phyloP scores from a whole-genome alignment of 306 rosid genomes.

The Styphnolobium japonicum region DNA sequence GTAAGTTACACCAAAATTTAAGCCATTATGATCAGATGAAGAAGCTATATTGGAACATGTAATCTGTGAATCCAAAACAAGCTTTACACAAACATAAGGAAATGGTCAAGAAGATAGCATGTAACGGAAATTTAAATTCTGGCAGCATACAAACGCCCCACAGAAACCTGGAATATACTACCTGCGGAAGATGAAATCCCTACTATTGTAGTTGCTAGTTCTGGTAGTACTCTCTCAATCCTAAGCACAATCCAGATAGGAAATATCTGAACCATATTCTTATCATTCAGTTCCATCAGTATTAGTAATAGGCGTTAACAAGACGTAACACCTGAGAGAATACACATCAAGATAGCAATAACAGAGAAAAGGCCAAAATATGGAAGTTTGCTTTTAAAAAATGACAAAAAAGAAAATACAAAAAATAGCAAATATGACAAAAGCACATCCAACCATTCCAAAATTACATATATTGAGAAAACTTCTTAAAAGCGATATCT shows the following conservation, averaged over 20 bases:
- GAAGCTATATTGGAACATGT: slow-evolving; percentile 19
- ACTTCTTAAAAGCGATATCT: not conserved
- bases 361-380: not conserved
- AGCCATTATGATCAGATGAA: slow-evolving; percentile 23
- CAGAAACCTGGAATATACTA: slow-evolving; percentile 36
- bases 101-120: slow-evolving; percentile 16
- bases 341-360: not conserved
- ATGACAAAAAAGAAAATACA: not conserved
- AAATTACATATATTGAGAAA: not conserved
- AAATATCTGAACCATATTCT: slow-evolving; percentile 30
- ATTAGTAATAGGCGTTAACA: not conserved
- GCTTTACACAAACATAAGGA: slow-evolving; percentile 15
- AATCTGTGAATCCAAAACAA: slow-evolving; percentile 33
- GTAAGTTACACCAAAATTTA: slow-evolving; percentile 21
- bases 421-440: not conserved
- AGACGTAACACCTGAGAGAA: not conserved
- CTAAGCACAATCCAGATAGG: slow-evolving; percentile 32
- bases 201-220: slow-evolving; percentile 33
- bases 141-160: slow-evolving; percentile 9
- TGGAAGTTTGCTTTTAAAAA: not conserved
- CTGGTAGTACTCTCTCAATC: slow-evolving; percentile 41
- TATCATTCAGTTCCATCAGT: slow-evolving; percentile 17
- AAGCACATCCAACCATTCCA: not conserved
- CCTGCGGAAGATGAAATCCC: slow-evolving; percentile 45
- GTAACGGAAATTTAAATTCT: slow-evolving; percentile 10